These are phyloP conservation scores for Blumeria graminis DNA, from an alignment of 2,329 filamentous ascomycete genomes.

Conservation along the genomic window DNA sequence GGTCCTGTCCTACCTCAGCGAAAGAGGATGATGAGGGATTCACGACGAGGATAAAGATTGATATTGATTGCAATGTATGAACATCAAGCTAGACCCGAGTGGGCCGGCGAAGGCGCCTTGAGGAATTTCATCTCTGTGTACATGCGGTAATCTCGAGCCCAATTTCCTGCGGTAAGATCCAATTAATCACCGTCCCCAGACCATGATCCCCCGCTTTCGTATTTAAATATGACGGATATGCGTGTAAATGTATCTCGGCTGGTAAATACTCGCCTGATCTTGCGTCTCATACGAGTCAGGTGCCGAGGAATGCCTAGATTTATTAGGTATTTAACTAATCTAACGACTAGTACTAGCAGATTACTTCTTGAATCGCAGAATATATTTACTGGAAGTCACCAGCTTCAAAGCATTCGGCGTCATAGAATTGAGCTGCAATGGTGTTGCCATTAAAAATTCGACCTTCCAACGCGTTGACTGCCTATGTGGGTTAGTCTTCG, in stretches of 20 bases:
- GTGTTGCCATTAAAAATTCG: slow-evolving; percentile 71
- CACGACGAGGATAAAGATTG: neutral
- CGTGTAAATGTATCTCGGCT: slow-evolving; percentile 1
- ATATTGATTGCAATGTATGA: neutral
- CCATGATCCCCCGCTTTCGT: too few species aligned
- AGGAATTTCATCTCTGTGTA: too few species aligned
- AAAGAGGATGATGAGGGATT: neutral
- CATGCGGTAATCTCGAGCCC: too few species aligned
- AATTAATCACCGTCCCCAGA: too few species aligned
- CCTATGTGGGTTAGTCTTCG: slow-evolving; percentile 24
- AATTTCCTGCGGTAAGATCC: too few species aligned
- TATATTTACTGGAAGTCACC: slow-evolving; percentile 24
- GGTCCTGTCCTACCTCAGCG: neutral
- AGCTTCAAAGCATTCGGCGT: slow-evolving; percentile 57
- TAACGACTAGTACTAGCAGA: neutral
- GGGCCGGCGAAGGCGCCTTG: neutral
- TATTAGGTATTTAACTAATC: neutral
- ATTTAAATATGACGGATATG: neutral
- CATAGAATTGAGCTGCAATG: slow-evolving; percentile 63
- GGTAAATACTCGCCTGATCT: slow-evolving; percentile 1
- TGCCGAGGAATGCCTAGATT: neutral
- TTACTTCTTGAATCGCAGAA: neutral
- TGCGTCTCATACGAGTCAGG: slow-evolving; percentile 1
- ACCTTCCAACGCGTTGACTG: slow-evolving; percentile 73
- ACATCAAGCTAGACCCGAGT: neutral